These are phyloP conservation scores for Moniliophthora roreri DNA, from an alignment of 1,284 basidiomycete genomes.

Conservation along the genomic window DNA sequence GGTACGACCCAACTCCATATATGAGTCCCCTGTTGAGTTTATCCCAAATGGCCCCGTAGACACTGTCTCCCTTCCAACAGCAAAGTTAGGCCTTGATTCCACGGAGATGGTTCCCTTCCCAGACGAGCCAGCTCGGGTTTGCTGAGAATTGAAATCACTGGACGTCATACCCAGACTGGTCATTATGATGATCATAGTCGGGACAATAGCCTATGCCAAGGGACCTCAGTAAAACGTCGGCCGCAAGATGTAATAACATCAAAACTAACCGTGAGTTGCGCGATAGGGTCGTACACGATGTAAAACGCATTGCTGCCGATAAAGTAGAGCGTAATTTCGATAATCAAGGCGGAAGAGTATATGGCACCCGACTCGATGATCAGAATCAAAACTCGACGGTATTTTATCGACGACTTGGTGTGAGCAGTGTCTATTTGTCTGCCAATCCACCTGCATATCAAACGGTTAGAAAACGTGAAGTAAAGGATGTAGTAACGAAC, in stretches of 20 bases:
- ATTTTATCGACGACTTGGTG: conserved; percentile 23
- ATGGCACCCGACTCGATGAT: conserved; percentile 40
- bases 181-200: conserved; percentile 34
- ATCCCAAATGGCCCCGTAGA: no score
- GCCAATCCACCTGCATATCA: conserved; percentile 24
- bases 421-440: conserved; percentile 9
- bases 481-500: background rate
- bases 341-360: conserved; percentile 36
- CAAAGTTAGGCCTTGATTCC: no score
- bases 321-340: conserved; percentile 39
- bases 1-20: no score
- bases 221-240: background rate
- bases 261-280: conserved; percentile 35
- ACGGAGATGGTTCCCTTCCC: background rate
- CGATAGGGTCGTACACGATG: conserved; percentile 40
- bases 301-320: conserved; percentile 37
- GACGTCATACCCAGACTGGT: conserved; percentile 31
- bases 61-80: no score
- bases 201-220: conserved; percentile 27
- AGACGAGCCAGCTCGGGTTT: background rate
- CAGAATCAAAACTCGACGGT: conserved; percentile 32
- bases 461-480: background rate
- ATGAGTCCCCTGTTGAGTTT: no score
- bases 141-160: conserved; percentile 19
- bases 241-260: background rate